These are phyloP conservation scores for Inga leiocalycina DNA, from an alignment of 306 rosid species.

Conservation along the genomic window DNA sequence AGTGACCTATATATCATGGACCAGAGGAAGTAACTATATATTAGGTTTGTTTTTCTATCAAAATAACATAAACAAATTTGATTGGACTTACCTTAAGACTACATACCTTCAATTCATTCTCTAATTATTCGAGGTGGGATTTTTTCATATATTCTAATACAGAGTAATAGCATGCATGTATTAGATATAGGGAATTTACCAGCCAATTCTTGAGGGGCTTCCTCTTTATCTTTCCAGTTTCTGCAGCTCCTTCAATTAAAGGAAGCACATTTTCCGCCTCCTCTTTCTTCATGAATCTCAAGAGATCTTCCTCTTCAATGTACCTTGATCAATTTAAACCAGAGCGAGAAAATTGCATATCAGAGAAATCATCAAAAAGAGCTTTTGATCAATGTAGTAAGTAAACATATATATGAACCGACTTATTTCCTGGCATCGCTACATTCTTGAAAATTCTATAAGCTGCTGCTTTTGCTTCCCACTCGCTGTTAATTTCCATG, in stretches of 20 bases:
- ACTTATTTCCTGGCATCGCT: slow-evolving; percentile 56
- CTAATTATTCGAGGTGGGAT: not conserved
- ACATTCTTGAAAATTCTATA: slow-evolving; percentile 63
- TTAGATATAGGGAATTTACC: slow-evolving; percentile 36
- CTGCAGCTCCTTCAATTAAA: slow-evolving; percentile 63
- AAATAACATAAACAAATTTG: too few relatives aligned
- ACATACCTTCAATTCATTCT: not conserved
- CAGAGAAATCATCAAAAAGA: not conserved
- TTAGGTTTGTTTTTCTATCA: not conserved
- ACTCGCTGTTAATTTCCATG: slow-evolving; percentile 74
- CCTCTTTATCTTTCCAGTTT: slow-evolving; percentile 55
- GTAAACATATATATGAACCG: slow-evolving; percentile 14
- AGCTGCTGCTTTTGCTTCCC: slow-evolving; percentile 81
- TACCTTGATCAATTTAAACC: slow-evolving; percentile 42
- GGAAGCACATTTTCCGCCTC: slow-evolving; percentile 60
- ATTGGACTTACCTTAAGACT: too few relatives aligned
- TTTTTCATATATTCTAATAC: not conserved
- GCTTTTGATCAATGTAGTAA: not conserved
- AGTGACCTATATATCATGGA: too few relatives aligned
- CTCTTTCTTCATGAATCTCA: slow-evolving; percentile 60
- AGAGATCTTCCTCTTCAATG: slow-evolving; percentile 71
- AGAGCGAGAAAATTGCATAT: not conserved
- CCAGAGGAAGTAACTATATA: too few relatives aligned
- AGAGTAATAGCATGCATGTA: not conserved
- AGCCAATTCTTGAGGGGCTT: slow-evolving; percentile 68